Evolutionary conservation across 2,329 filamentous ascomycete genomes (phyloP), one percentile per base, ranked within the genome.

Genomic region (Fusarium zealandicum): DNA sequence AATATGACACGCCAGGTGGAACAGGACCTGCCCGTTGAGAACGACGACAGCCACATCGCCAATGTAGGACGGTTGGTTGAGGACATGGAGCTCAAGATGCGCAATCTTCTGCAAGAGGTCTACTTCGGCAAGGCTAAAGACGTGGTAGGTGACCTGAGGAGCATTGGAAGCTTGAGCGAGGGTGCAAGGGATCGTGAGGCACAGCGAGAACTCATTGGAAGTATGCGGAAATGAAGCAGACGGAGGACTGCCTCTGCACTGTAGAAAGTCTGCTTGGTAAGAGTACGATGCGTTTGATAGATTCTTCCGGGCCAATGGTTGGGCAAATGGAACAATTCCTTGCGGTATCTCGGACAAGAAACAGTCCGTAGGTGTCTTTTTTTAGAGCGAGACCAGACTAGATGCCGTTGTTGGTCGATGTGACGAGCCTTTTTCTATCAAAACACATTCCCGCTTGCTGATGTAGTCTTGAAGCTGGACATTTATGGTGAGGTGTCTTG

Each of bases 101-200:
- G 95, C 63, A 99, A 99, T 76, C 76, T 98, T 75, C 80, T 99
- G 73, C 93, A 99, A 81, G 95, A 99, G 77, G 95, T 99, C 42
- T 99, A 99, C 79, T 99, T 99, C 77, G 95, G 95, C 72, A 99
- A 99, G 82, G 93, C 95, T 49, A 97, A 96, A 83, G 95, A 99
- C 76, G 92, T 99, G 3, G 93, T 99, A 4, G 95, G 93, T 49
- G 93, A 99, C 74, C 77, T 99, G 75, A 84, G 95, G 73, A 98
- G 93, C 76, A 83, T 96, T 61, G 86, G 87, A 44, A 87, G 89
- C 59, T 77, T 98, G 73, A 96, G 90, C 62, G 92, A 96, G 76
- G 87, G 88, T 32, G 92, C 90, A 70, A 85, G 84, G 70, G 93
- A 97, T 64, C 84, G 90, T 58, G 90, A 92, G 66, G 87, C 90